Percentiles rank a stretch among this genome's conserved stretches.
These are phyloP conservation scores for Cladosporium sphaerospermum DNA, from an alignment of 2,329 filamentous ascomycete genomes.

Conservation along the genomic window DNA sequence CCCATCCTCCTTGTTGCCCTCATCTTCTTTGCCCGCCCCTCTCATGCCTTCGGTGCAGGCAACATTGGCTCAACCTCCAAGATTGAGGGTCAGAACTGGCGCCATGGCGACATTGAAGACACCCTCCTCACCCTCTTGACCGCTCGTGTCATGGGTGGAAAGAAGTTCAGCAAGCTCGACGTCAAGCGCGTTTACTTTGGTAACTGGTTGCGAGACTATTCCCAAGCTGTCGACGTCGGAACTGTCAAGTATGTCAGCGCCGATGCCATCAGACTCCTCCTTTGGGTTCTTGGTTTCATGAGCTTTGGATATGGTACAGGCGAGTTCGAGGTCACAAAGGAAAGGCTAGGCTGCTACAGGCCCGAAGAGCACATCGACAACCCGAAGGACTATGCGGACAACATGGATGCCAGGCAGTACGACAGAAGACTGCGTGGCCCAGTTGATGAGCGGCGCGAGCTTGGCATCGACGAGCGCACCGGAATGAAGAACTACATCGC, in stretches of 20 bases:
- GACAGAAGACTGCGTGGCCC: constrained; percentile 78
- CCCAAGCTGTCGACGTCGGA: constrained; percentile 49
- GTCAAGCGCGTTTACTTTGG: constrained; percentile 36
- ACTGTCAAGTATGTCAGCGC: constrained; percentile 49
- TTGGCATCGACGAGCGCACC: constrained; percentile 62
- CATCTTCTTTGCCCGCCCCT: constrained; percentile 24
- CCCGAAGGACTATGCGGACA: constrained; percentile 65
- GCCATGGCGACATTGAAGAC: constrained; percentile 49
- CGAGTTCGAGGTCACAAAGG: constrained; percentile 51
- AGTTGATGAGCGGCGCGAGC: constrained; percentile 70
- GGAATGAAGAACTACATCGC: constrained; percentile 85
- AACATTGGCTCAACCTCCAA: constrained; percentile 39
- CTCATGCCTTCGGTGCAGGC: constrained; percentile 39
- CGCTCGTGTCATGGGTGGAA: constrained; percentile 41
- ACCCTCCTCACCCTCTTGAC: constrained; percentile 44
- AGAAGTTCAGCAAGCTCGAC: constrained; percentile 79
- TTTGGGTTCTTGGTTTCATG: constrained; percentile 53
- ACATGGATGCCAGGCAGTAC: constrained; percentile 73
- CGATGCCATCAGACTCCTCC: constrained; percentile 48
- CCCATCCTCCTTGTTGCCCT: constrained; percentile 24
- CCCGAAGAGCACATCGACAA: constrained; percentile 52
- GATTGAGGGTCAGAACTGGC: constrained; percentile 45
- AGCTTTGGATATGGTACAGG: constrained; percentile 51
- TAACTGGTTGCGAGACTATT: constrained; percentile 46
- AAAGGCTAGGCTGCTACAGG: constrained; percentile 45